Evolutionary conservation across 768 basidiomycete species (phyloP).

Genomic region (Tricholoma sp.): DNA sequence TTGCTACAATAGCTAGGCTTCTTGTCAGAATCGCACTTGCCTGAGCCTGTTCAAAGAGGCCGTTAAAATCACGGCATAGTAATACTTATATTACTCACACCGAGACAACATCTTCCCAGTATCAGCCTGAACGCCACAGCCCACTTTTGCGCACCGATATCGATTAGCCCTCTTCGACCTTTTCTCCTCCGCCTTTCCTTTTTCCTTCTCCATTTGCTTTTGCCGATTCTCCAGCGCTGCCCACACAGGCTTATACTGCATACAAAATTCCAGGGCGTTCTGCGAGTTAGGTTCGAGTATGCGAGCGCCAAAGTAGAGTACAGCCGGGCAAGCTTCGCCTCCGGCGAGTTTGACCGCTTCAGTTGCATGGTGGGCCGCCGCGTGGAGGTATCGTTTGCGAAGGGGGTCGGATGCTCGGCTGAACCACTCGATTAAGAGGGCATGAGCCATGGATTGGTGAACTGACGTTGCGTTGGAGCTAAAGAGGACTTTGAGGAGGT

Average conservation of each 20-base stretch:
- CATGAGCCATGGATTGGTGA: constrained; percentile 12
- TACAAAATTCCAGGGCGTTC: constrained; percentile 7
- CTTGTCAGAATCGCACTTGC: constrained; percentile 25
- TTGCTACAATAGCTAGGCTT: constrained; percentile 29
- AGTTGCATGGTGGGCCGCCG: constrained; percentile 18
- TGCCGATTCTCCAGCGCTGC: constrained; percentile 16
- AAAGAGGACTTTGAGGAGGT: constrained; percentile 11
- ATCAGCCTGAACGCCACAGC: constrained; percentile 23
- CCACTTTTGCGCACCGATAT: constrained; percentile 24
- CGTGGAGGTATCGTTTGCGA: constrained; percentile 11
- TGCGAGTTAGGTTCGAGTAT: constrained; percentile 12
- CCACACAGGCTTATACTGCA: constrained; percentile 18
- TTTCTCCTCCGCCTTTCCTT: constrained; percentile 17
- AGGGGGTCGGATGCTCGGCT: background rate
- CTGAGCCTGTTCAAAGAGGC: constrained; percentile 17
- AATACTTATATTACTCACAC: constrained; percentile 14
- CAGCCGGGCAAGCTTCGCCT: constrained; percentile 10
- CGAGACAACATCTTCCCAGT: constrained; percentile 19
- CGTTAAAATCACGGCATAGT: background rate
- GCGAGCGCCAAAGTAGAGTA: constrained; percentile 17
- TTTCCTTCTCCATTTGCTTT: constrained; percentile 13
- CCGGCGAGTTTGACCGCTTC: constrained; percentile 10
- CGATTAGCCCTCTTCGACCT: constrained; percentile 21
- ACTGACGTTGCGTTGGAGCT: constrained; percentile 3
- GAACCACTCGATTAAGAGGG: constrained; percentile 14